Evolutionary conservation across 352 stramenopile species (phyloP).

Genomic region (Globisporangium paroecandrum): DNA sequence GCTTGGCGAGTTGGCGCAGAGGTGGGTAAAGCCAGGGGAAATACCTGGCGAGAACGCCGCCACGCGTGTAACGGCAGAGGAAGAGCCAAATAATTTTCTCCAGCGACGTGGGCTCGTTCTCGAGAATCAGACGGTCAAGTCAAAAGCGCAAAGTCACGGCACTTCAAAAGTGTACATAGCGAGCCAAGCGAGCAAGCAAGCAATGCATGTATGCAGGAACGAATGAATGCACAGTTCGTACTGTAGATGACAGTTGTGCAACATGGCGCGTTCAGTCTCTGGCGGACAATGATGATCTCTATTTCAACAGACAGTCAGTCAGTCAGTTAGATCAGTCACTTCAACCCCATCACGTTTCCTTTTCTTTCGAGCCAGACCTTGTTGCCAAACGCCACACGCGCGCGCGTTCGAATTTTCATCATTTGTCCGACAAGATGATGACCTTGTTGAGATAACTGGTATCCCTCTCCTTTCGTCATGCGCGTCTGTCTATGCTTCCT

Average conservation of each 20-base stretch:
- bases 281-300: background rate
- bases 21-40: background rate
- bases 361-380: conserved; percentile 15
- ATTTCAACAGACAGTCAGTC: background rate
- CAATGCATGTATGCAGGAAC: background rate
- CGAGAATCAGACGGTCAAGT: conserved; percentile 8
- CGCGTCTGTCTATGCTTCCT: background rate
- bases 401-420: background rate
- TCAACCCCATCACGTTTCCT: background rate
- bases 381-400: background rate
- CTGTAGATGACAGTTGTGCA: background rate
- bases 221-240: background rate
- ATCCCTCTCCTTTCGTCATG: no score
- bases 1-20: background rate
- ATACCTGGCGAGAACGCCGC: background rate
- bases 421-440: background rate
- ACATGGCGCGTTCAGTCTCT: background rate
- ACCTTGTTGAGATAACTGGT: background rate
- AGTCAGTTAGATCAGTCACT: background rate
- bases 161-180: conserved; percentile 8
- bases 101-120: background rate
- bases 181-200: background rate
- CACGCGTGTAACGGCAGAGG: background rate
- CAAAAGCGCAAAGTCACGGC: no score
- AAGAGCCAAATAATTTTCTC: conserved; percentile 9